Conservation (phyloP, 495 filamentous ascomycete species). For the Corynascus novoguineensis region DNA sequence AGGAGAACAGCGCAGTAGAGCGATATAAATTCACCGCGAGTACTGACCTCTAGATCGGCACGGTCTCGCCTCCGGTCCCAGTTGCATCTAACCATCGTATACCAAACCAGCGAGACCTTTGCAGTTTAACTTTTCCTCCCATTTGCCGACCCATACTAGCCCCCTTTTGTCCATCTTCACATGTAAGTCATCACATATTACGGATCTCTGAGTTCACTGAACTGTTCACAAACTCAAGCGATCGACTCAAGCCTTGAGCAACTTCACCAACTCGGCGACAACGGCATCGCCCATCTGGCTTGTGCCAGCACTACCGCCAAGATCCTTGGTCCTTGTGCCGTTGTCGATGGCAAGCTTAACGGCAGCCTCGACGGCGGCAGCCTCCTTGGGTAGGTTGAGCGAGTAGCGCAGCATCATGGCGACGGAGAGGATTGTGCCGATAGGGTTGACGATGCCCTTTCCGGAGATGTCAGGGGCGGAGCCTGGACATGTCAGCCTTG, state of each 20-base stretch:
- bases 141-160: neutral
- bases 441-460: constrained; percentile 80
- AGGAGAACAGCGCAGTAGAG: neutral
- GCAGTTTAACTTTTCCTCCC: neutral
- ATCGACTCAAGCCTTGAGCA: constrained; percentile 38
- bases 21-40: constrained; percentile 4
- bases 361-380: constrained; percentile 70
- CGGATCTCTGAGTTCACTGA: neutral
- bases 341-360: constrained; percentile 66
- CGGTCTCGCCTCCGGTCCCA: neutral
- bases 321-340: constrained; percentile 69
- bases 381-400: constrained; percentile 66
- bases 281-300: constrained; percentile 79
- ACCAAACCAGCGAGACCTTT: neutral
- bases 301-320: constrained; percentile 68
- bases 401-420: constrained; percentile 94
- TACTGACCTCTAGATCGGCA: neutral
- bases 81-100: constrained; percentile 1
- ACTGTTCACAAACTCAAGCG: neutral
- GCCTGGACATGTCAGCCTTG: constrained; percentile 29
- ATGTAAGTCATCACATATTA: neutral
- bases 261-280: constrained; percentile 57
- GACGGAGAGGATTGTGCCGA: constrained; percentile 78
- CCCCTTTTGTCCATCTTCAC: neutral
- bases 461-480: constrained; percentile 75